These are phyloP conservation scores for Alternaria consortialis DNA, from an alignment of 2,329 filamentous ascomycete genomes.

Conservation along the genomic window DNA sequence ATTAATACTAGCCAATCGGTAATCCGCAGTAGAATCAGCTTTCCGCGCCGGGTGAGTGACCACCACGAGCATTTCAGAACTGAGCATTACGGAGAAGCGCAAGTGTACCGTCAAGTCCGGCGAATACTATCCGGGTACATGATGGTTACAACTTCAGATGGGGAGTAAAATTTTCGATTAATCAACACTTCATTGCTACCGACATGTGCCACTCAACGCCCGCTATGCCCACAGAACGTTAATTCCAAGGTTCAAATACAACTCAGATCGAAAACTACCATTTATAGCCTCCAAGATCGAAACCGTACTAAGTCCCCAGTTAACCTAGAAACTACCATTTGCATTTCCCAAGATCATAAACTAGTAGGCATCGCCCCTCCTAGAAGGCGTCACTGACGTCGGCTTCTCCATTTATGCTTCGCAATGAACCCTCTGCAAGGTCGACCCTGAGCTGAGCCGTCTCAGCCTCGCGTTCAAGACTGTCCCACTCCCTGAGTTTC, in stretches of 20 bases:
- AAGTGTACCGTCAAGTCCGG: too few species aligned
- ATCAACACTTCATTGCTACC: not conserved
- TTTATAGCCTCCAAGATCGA: conserved; percentile 7
- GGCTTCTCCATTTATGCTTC: conserved; percentile 52
- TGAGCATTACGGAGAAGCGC: too few species aligned
- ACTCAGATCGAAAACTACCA: conserved; percentile 2
- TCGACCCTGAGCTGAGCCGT: conserved; percentile 56
- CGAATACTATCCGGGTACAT: not conserved
- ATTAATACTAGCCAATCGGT: conserved; percentile 37
- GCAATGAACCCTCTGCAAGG: conserved; percentile 58
- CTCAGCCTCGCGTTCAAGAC: conserved; percentile 55
- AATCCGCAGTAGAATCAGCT: conserved; percentile 29
- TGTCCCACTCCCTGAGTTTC: conserved; percentile 57
- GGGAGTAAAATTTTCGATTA: too few species aligned
- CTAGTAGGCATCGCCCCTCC: conserved; percentile 3
- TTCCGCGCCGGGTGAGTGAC: conserved; percentile 30
- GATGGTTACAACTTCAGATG: not conserved
- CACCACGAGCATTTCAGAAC: not conserved
- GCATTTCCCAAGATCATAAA: not conserved
- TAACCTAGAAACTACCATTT: not conserved
- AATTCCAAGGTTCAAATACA: conserved; percentile 11
- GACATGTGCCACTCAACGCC: conserved; percentile 15
- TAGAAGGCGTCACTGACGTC: conserved; percentile 52
- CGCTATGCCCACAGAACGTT: conserved; percentile 22
- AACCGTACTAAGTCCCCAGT: not conserved